Base-by-base conservation (phyloP, 2,329 filamentous ascomycete species). In the Phoma sp. region DNA sequence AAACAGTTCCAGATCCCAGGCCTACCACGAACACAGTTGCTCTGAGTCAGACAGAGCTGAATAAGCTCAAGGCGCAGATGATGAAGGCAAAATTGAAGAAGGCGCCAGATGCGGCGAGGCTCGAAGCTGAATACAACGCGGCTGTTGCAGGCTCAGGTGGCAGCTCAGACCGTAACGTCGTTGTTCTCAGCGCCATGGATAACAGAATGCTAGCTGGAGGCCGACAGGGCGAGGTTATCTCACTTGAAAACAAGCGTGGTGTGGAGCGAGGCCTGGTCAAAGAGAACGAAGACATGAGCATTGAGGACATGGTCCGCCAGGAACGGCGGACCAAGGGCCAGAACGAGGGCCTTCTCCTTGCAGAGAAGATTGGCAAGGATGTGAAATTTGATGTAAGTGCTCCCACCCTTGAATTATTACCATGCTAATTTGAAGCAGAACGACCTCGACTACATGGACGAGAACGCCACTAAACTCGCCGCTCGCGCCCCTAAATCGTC, bases 221-320 rank as follows among this genome's bases (percentile, higher is more conserved):
- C 41, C 80, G 84, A n/a, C 79, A 82, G 39, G 83, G 82, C 44
- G 95, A 98, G 75, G 89, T 93, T 51, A 93, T 88, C 64, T 79
- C 85, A 0, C 80, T 97, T 7, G 85, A 88, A 24, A 96, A 86
- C 54, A 95, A 89, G 69, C 86, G 93, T 42, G 93, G 93, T 2
- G 83, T 86, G 5, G 93, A 96, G 74, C 86, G 93, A 48, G 95
- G 93, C 1, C 82, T 87, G 7, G 89, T 99, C 5, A 86, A 90
- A 64, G 91, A 95, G 61, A 98, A 98, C 69, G 90, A 96, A 47
- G 92, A 98, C 66, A 98, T 99, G 92, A 88, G 82, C 27, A 89
- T 99, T 56, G 92, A 96, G 48, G 95, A 99, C 74, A 99, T 99
- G 95, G 86, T 99, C 14, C 87, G 91, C 25, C 93, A 98, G 75